A percentile compares a stretch with the other conserved stretches of the same genome.
Conservation (phyloP, 2,329 filamentous ascomycete species). For the Claviceps pusilla region DNA sequence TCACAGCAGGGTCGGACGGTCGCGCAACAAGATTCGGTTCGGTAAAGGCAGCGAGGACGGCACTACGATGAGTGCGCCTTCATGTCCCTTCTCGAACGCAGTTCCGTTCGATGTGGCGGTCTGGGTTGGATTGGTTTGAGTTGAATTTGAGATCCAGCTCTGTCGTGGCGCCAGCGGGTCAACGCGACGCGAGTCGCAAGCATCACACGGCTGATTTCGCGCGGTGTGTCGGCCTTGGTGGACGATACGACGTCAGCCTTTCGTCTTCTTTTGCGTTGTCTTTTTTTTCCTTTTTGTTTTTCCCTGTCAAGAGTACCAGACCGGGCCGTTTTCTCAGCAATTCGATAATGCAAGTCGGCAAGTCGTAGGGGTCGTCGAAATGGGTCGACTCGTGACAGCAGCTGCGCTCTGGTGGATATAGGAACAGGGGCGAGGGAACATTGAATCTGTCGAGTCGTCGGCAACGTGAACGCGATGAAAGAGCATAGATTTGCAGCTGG, state of each 20-base stretch:
- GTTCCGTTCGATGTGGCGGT: conserved; percentile 3
- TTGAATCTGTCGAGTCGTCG: not conserved
- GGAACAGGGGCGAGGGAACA: not conserved
- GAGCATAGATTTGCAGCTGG: not conserved
- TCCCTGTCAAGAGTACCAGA: not conserved
- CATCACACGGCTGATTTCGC: not conserved
- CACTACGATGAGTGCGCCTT: not conserved
- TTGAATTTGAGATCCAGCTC: not conserved
- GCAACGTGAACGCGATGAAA: not conserved
- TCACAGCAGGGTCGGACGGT: not conserved
- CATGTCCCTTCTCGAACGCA: conserved; percentile 1
- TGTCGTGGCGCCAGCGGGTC: not conserved
- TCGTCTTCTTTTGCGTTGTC: not conserved
- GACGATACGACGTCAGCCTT: not conserved
- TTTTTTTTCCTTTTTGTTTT: not conserved
- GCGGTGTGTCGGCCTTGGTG: not conserved
- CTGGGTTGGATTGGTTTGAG: not conserved
- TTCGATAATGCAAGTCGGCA: not conserved
- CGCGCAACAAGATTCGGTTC: not conserved
- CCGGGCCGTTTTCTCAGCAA: not conserved
- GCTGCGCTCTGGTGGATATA: not conserved
- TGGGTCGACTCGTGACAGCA: not conserved
- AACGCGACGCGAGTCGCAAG: not conserved
- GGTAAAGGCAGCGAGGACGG: conserved; percentile 2
- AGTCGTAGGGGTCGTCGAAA: not conserved